These are phyloP conservation scores for Eurotiales sp. DNA, from an alignment of 2,329 filamentous ascomycete species.

Conservation along the genomic window DNA sequence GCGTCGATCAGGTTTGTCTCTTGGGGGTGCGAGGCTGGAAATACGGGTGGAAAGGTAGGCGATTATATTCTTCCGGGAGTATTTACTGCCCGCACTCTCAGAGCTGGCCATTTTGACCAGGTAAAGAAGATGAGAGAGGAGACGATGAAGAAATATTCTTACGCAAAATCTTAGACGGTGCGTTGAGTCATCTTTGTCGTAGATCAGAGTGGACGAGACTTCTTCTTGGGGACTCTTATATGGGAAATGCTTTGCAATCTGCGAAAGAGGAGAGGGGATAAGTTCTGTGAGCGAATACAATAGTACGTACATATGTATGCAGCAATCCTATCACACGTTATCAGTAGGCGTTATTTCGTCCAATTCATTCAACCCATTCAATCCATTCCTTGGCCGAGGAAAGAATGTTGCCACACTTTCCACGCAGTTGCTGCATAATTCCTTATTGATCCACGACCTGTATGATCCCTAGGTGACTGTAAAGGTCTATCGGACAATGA, in stretches of 20 bases:
- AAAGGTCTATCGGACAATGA: background rate
- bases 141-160: background rate
- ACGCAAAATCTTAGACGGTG: no score
- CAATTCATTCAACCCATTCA: no score
- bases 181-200: no score
- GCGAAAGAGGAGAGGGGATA: background rate
- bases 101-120: background rate
- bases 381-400: constrained; percentile 3
- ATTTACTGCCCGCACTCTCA: constrained; percentile 24
- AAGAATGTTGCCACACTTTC: constrained; percentile 5
- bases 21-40: constrained; percentile 32
- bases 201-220: no score
- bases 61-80: constrained; percentile 29
- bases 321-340: background rate
- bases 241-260: background rate
- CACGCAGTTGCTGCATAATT: background rate
- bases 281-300: no score
- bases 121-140: no score
- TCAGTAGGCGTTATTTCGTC: no score
- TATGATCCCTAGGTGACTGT: background rate
- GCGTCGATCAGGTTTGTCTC: constrained; percentile 23
- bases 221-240: no score
- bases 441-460: constrained; percentile 2
- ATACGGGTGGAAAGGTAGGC: constrained; percentile 31
- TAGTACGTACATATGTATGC: background rate